Evolutionary conservation across 805 yeast species (phyloP), one percentile per base, ranked within the genome.

Genomic region (Candida sanyiensis): DNA sequence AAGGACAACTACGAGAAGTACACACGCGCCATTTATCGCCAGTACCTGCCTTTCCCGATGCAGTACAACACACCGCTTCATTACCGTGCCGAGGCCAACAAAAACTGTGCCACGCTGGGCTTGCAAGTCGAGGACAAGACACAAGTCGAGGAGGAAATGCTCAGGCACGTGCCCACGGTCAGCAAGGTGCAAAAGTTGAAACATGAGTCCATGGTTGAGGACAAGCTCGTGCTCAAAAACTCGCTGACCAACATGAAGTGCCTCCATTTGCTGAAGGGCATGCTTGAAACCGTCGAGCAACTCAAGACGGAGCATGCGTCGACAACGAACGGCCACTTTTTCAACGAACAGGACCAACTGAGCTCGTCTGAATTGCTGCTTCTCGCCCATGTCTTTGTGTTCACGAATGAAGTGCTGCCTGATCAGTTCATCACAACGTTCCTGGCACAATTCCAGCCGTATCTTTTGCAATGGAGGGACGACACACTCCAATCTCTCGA

Each of bases 151-250:
- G 56, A 54, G 34, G 63, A 60, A 13, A 53, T 54, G 51, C 19
- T 53, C n/a, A 44, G 48, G 29, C 44, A 49, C 26, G 49, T 54
- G 1, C 59, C 59, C 17, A 50, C 56, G 2, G 45, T 52, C 3
- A 47, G 78, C n/a, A 61, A 82, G 28, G 74, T 83, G 54, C 86
- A 84, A 51, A 65, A 93, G 37, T 55, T 85, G 33, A 89, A 93
- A 0, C 83, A 77, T 49, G 57, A 66, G n/a, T 61, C 64, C 32
- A 66, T 69, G 52, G 56, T 70, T 2, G 59, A 54, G 37, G 53
- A 53, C 25, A 54, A 45, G 25, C 28, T 54, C 11, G 35, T 51
- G 3, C 4, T 53, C 28, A 54, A 52, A 33, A 54, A 54, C 36
- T 53, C 58, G 2, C 31, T 51, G 10, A 52, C 48, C 7, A 54